phyloP scores from a whole-genome alignment of 2,329 filamentous ascomycete species.

The Ophiosphaerella narmari region DNA sequence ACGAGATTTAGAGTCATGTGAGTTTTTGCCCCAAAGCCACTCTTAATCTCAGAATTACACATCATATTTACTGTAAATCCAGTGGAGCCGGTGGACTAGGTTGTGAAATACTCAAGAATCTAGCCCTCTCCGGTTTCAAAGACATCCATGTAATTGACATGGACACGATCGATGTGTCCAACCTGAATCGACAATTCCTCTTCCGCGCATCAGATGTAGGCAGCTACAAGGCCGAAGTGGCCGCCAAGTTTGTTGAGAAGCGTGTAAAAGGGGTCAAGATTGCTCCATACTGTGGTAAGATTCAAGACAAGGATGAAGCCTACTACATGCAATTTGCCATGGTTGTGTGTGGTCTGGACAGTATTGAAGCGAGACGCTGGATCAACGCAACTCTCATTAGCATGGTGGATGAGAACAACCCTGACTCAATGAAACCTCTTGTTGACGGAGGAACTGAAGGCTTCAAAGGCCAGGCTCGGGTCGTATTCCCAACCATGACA shows the following conservation, averaged over 20 bases:
- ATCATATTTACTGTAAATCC: slow-evolving; percentile 48
- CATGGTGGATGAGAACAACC: slow-evolving; percentile 82
- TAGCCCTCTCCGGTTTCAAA: slow-evolving; percentile 93
- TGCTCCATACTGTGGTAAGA: slow-evolving; percentile 89
- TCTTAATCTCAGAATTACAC: too few relatives aligned
- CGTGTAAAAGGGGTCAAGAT: slow-evolving; percentile 90
- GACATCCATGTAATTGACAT: slow-evolving; percentile 99
- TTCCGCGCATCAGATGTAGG: slow-evolving; percentile 92
- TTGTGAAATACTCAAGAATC: slow-evolving; percentile 95
- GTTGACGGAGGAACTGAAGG: slow-evolving; percentile 97
- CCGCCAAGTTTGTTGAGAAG: slow-evolving; percentile 86
- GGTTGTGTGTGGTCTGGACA: slow-evolving; percentile 92
- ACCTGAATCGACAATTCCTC: slow-evolving; percentile 95
- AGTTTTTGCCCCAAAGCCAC: slow-evolving; percentile 15
- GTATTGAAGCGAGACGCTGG: slow-evolving; percentile 96
- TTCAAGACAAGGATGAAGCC: slow-evolving; percentile 93
- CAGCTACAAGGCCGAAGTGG: slow-evolving; percentile 90
- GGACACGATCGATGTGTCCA: slow-evolving; percentile 99
- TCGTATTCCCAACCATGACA: slow-evolving; percentile 88
- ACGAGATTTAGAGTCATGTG: slow-evolving; percentile 44
- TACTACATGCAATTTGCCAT: slow-evolving; percentile 98
- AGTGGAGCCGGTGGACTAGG: slow-evolving; percentile 93
- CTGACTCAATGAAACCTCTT: slow-evolving; percentile 86
- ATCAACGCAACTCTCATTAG: slow-evolving; percentile 93
- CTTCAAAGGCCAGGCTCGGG: slow-evolving; percentile 95